phyloP scores from a whole-genome alignment of 331 rosid genomes.

The Cydonia oblonga region DNA sequence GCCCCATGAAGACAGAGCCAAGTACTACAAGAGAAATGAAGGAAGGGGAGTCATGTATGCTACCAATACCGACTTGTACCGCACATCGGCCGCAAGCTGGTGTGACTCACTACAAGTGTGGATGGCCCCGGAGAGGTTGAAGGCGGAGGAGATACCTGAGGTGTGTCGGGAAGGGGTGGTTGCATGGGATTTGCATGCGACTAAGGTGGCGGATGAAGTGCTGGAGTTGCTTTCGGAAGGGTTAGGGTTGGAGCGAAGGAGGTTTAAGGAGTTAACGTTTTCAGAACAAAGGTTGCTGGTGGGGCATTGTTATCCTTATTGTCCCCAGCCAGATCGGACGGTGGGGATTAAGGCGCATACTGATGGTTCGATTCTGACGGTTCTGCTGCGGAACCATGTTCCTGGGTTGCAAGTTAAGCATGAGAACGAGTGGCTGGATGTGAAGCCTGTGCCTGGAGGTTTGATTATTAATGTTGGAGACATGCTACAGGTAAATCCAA shows the following conservation, averaged over 20 bases:
- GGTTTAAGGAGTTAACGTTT: not conserved
- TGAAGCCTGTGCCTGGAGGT: no score
- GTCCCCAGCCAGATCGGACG: not conserved
- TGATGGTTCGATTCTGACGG: not conserved
- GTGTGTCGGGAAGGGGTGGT: conserved; percentile 18
- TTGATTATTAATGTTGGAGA: no score
- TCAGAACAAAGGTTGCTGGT: not conserved
- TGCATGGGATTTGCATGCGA: conserved; percentile 17
- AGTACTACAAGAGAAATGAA: conserved; percentile 30
- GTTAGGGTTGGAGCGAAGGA: conserved; percentile 22
- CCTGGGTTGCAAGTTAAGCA: no score
- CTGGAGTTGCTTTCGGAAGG: conserved; percentile 34
- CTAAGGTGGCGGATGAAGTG: conserved; percentile 14
- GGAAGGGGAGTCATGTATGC: conserved; percentile 22
- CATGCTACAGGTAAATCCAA: no score
- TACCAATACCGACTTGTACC: conserved; percentile 29
- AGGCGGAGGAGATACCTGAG: conserved; percentile 20
- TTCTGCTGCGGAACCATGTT: not conserved
- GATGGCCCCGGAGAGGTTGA: conserved; percentile 7
- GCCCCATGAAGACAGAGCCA: conserved; percentile 18
- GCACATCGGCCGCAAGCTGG: conserved; percentile 21
- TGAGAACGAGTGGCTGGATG: no score
- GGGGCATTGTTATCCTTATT: not conserved
- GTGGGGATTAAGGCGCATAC: not conserved
- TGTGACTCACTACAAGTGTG: conserved; percentile 19